These are phyloP conservation scores for Boletellus dicymbophilus DNA, from an alignment of 1,284 basidiomycete genomes.

Conservation along the genomic window DNA sequence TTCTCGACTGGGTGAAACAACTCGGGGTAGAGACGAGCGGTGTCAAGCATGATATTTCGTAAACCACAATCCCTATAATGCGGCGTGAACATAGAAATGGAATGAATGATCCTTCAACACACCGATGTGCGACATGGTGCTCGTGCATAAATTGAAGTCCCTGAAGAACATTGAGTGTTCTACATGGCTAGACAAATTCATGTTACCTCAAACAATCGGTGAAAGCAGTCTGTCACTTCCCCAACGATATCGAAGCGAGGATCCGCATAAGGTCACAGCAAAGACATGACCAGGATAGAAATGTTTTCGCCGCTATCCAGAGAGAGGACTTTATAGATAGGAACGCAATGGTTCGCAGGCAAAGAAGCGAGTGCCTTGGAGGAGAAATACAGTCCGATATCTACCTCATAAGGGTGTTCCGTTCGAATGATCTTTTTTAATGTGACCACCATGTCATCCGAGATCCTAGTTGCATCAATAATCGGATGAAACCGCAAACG, in stretches of 20 bases:
- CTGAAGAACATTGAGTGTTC: not conserved
- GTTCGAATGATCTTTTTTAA: conserved; percentile 27
- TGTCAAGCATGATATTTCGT: conserved; percentile 16
- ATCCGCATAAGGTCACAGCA: conserved; percentile 19
- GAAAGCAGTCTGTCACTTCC: no score
- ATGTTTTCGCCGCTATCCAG: not conserved
- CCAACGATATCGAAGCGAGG: no score
- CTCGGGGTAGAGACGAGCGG: conserved; percentile 2
- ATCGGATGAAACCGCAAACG: conserved; percentile 3
- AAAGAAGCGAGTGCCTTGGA: conserved; percentile 9
- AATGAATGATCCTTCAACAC: not conserved
- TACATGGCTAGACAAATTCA: no score
- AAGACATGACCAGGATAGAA: conserved; percentile 21
- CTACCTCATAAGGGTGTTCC: conserved; percentile 26
- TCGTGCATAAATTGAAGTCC: not conserved
- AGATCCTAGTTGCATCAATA: conserved; percentile 17
- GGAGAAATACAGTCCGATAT: conserved; percentile 27
- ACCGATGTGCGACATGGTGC: not conserved
- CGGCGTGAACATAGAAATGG: no score
- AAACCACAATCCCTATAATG: conserved; percentile 15
- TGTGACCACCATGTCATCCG: conserved; percentile 30
- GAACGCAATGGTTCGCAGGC: conserved; percentile 15
- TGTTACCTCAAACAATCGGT: no score
- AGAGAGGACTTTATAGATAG: conserved; percentile 12
- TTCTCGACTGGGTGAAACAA: conserved; percentile 7